Base-by-base conservation (phyloP, 2,329 filamentous ascomycete species). In the Knoxdaviesia capensis region DNA sequence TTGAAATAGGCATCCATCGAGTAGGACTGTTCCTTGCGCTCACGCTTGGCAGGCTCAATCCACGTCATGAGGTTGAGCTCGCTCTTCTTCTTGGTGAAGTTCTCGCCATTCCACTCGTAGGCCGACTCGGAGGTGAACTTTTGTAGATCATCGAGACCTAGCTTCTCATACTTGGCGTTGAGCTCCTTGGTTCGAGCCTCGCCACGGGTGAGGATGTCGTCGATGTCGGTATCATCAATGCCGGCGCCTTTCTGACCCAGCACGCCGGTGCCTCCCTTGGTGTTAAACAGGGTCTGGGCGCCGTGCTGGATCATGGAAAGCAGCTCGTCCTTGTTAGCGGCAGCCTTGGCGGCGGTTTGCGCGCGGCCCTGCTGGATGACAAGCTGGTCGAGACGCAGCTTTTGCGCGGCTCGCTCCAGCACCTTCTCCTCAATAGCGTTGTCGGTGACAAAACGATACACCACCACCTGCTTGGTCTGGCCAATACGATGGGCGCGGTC, bases 1-100 rank as follows among this genome's bases (percentile, higher is more conserved):
- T 88, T 80, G 62, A 96, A 98, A 63, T 98, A 98, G 59, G 94
- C 93, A 58, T 98, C 92, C 65, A 98, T 94, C 0, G 88, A 94
- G 57, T 98, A 98, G 5, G 85, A 86, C 56, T 94, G 86, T 55
- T 96, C 88, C 59, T 96, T 98, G 53, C 90, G 83, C 63, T 98
- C 92, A 59, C 90, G 87, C 68, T 98, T 98, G 10, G 88, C 78
- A 2, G 90, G 92, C 53, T 98, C 94, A 63, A 98, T 98, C 92
- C 92, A 98, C 54, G 69, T 87, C 49, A 94, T 72, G 36, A 34
- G 40, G 40, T 84, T 85, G 48, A 94, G 84, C 40, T 93, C 85
- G 59, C 92, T 93, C 63, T 92, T 92, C 55, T 79, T 74, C 45
- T 81, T 83, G 42, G 86, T 83, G 57, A 98, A 98, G 53, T 88